Evolutionary conservation across 208 protist genomes (phyloP).

Genomic region (Strigomonas galati): DNA sequence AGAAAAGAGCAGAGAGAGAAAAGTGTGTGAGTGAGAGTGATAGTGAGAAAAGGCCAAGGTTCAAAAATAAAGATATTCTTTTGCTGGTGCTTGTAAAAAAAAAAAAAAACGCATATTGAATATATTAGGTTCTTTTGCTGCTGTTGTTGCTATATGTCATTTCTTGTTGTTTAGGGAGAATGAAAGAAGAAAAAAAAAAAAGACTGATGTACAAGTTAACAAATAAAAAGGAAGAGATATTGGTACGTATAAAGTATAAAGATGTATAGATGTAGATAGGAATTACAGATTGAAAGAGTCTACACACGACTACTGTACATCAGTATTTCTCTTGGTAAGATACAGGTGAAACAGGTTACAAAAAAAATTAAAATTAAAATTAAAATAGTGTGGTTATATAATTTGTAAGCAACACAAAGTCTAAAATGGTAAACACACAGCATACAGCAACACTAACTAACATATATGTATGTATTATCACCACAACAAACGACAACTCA

Average conservation of each 20-base stretch:
- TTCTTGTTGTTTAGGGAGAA: no score
- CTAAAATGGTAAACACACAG: not conserved
- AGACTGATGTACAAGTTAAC: not conserved
- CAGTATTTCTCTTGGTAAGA: no score
- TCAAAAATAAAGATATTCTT: no score
- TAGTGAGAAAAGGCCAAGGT: not conserved
- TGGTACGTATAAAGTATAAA: no score
- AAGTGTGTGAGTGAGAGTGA: not conserved
- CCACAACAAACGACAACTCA: not conserved
- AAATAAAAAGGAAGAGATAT: constrained; percentile 10
- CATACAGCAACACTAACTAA: not conserved
- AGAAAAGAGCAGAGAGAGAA: not conserved
- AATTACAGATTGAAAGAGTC: no score
- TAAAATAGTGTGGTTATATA: constrained; percentile 1
- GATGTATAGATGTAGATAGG: no score
- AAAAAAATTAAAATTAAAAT: constrained; percentile 16
- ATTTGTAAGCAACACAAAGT: constrained; percentile 10
- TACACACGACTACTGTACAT: no score
- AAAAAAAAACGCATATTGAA: constrained; percentile 11
- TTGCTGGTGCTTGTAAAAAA: not conserved
- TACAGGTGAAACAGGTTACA: no score
- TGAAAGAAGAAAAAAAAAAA: not conserved
- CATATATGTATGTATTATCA: not conserved
- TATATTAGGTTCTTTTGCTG: not conserved
- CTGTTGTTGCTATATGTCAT: no score